phyloP scores from a whole-genome alignment of 2,329 filamentous ascomycete genomes.

The Grosmannia serpens region DNA sequence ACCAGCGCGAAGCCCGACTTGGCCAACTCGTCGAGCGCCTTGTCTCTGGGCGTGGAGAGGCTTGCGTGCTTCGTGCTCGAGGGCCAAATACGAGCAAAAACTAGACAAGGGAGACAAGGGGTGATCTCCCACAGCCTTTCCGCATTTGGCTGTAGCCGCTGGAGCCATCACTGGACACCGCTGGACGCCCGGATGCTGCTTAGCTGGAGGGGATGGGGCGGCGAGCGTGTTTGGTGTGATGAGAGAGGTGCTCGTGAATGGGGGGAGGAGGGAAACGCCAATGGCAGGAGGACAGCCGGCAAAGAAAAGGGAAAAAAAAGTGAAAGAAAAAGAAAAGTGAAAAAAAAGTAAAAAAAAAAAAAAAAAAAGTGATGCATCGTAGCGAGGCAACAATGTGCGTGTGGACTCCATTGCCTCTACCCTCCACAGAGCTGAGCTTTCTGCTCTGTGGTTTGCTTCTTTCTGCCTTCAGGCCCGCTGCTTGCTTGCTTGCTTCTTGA shows the following conservation, averaged over 20 bases:
- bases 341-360: no score
- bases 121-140: neutral
- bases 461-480: no score
- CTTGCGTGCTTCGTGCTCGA: neutral
- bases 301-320: neutral
- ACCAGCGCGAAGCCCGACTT: neutral
- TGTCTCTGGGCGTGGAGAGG: no score
- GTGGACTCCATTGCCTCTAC: no score
- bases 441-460: no score
- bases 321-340: no score
- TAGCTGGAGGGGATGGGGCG: neutral
- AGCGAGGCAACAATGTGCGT: no score
- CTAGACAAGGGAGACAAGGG: neutral
- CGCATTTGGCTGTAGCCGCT: neutral
- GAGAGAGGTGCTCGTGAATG: no score
- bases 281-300: no score
- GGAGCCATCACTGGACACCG: neutral
- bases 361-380: no score
- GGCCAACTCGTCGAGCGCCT: neutral
- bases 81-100: neutral
- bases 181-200: conserved; percentile 4
- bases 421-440: no score
- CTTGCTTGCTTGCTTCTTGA: neutral
- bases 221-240: neutral
- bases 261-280: no score